These are phyloP conservation scores for Erythrophleum fordii DNA, from an alignment of 306 rosid species.

Conservation along the genomic window DNA sequence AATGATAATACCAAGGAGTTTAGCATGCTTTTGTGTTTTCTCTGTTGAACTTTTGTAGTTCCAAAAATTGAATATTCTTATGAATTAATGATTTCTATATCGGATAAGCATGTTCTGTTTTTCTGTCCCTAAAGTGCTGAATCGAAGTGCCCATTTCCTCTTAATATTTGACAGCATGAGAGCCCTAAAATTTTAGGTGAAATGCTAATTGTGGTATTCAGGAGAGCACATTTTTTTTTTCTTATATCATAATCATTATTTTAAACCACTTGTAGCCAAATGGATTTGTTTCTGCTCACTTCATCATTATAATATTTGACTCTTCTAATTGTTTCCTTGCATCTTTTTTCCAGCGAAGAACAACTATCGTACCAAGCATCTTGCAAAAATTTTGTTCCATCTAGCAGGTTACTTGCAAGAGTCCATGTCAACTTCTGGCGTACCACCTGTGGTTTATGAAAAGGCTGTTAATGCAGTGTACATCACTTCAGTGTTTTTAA, in stretches of 20 bases:
- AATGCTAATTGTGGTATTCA: conserved; percentile 19
- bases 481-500: conserved; percentile 79
- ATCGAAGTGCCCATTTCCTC: not conserved
- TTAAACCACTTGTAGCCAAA: not conserved
- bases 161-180: not conserved
- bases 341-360: conserved; percentile 69
- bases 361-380: conserved; percentile 81
- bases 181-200: not conserved
- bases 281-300: conserved; percentile 1
- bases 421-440: conserved; percentile 68
- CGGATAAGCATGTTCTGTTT: not conserved
- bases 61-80: not conserved
- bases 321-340: not conserved
- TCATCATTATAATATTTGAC: not conserved
- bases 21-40: conserved; percentile 12
- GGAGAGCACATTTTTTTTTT: conserved; percentile 32
- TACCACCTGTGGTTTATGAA: conserved; percentile 59
- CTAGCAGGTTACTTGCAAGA: conserved; percentile 85
- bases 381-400: conserved; percentile 90
- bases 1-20: conserved; percentile 26
- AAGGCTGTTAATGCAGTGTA: conserved; percentile 89
- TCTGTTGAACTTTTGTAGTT: not conserved
- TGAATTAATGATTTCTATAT: not conserved
- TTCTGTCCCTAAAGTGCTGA: not conserved
- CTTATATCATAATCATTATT: not conserved